Evolutionary conservation across 164 flowering plant species (phyloP).

Genomic region (Santalum album): DNA sequence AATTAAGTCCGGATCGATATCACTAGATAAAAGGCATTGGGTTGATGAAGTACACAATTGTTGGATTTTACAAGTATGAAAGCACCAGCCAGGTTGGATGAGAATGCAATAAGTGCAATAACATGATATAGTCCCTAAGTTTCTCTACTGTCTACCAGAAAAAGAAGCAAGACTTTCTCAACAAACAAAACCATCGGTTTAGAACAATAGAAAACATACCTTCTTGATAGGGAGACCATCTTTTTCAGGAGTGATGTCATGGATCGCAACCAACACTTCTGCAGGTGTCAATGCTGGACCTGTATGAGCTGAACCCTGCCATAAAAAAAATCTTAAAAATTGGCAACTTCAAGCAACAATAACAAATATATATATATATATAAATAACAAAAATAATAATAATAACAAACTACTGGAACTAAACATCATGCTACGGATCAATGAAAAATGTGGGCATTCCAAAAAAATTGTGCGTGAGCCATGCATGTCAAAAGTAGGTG

Average conservation of each 20-base stretch:
- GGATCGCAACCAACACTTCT: constrained; percentile 95
- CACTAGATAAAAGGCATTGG: no score
- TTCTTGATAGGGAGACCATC: constrained; percentile 86
- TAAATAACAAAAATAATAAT: not conserved
- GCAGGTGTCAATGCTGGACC: constrained; percentile 98
- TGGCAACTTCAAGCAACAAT: not conserved
- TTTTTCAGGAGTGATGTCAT: constrained; percentile 76
- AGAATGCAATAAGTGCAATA: not conserved
- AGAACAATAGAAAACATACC: constrained; percentile 26
- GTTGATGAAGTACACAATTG: no score
- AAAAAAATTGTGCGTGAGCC: no score
- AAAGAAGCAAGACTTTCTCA: not conserved
- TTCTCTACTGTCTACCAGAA: no score
- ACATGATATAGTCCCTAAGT: not conserved
- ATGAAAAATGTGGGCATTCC: no score
- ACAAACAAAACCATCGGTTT: not conserved
- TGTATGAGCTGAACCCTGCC: constrained; percentile 96
- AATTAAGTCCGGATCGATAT: no score
- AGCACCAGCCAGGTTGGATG: no score
- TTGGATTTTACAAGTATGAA: no score
- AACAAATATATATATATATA: no score
- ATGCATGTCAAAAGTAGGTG: no score
- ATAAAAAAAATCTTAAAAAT: not conserved
- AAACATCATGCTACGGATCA: no score
- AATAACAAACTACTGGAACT: not conserved